phyloP scores from a whole-genome alignment of 148 eudicot species.

The Dianthus caryophyllus region DNA sequence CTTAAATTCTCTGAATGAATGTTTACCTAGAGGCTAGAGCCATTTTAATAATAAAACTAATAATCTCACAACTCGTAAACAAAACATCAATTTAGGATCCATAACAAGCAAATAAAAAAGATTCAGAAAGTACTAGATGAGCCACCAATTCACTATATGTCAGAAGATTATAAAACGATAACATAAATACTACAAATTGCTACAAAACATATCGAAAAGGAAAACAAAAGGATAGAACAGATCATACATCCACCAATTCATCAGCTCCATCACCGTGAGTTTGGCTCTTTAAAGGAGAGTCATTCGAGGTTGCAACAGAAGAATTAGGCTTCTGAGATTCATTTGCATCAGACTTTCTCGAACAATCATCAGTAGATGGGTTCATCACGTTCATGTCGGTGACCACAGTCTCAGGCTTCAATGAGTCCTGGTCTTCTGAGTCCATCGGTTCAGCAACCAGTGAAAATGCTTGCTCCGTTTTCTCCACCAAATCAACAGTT shows the following conservation, averaged over 20 bases:
- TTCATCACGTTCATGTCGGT: background rate
- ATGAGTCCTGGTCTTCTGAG: too few species aligned
- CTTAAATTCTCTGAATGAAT: too few species aligned
- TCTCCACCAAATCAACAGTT: background rate
- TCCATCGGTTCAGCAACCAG: too few species aligned
- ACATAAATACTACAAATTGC: background rate
- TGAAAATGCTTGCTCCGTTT: conserved; percentile 12
- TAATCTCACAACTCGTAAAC: too few species aligned
- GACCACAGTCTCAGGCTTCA: too few species aligned
- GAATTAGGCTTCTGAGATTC: conserved; percentile 14
- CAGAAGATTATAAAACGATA: too few species aligned
- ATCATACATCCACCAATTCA: conserved; percentile 41
- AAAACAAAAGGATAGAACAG: background rate
- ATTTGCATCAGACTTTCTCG: conserved; percentile 19
- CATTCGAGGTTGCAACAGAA: conserved; percentile 15
- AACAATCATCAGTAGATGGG: background rate
- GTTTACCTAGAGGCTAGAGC: too few species aligned
- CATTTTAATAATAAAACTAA: too few species aligned
- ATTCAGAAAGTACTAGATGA: background rate
- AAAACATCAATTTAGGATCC: background rate
- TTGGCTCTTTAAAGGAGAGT: conserved; percentile 24
- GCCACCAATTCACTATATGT: too few species aligned
- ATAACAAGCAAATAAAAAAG: background rate
- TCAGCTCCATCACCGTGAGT: conserved; percentile 25
- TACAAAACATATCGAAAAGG: background rate